These are phyloP conservation scores for Escovopsis sp. DNA, from an alignment of 2,329 filamentous ascomycete genomes.

Conservation along the genomic window DNA sequence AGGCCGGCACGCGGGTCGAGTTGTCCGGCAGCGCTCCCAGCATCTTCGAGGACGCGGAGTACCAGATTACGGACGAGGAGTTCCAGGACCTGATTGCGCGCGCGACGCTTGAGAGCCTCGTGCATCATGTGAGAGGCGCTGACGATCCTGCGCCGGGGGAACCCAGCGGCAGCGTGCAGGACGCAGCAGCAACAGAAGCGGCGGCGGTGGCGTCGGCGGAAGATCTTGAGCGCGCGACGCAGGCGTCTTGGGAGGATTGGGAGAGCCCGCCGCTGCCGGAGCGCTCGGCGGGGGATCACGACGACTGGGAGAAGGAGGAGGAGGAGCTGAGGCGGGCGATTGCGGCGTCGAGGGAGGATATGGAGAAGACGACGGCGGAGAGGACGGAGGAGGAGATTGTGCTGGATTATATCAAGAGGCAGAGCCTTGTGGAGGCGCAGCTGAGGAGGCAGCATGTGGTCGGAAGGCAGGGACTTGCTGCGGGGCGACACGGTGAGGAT, in stretches of 20 bases:
- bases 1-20: conserved; percentile 1
- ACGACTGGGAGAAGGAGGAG: conserved; percentile 11
- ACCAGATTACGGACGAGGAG: conserved; percentile 39
- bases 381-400: conserved; percentile 57
- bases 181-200: conserved; percentile 17
- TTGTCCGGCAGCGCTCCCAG: conserved; percentile 11
- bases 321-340: conserved; percentile 32
- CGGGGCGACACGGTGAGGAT: conserved; percentile 19
- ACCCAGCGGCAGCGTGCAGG: not conserved
- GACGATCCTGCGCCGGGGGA: conserved; percentile 7
- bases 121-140: conserved; percentile 5
- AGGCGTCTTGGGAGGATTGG: conserved; percentile 11
- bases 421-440: conserved; percentile 56
- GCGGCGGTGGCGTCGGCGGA: too few relatives aligned
- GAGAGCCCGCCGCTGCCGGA: conserved; percentile 9
- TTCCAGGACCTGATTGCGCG: conserved; percentile 41
- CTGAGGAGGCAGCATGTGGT: conserved; percentile 11
- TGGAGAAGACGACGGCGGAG: conserved; percentile 24
- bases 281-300: conserved; percentile 1
- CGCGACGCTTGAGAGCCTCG: conserved; percentile 38
- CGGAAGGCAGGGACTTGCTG: conserved; percentile 6
- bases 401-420: conserved; percentile 62
- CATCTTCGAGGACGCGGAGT: conserved; percentile 24
- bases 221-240: too few relatives aligned
- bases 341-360: conserved; percentile 26